Evolutionary conservation across 495 filamentous ascomycete species (phyloP), one percentile per base, ranked within the genome.

Genomic region (Penicillium odoratum): DNA sequence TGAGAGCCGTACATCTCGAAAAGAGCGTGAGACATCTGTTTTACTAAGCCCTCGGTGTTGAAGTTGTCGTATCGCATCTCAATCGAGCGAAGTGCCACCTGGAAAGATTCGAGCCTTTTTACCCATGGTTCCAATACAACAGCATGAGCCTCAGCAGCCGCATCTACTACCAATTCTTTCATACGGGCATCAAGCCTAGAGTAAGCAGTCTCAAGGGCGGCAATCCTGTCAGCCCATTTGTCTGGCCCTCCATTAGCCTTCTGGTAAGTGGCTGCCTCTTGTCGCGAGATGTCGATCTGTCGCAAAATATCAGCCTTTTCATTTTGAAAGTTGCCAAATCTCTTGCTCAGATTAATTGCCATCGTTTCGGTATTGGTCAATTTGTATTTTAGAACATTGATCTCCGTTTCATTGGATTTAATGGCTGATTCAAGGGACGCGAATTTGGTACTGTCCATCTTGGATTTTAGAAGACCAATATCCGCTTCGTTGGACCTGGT

Each of bases 61-160:
- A 78, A 63, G 48, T 59, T 71, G 46, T 62, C 67, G 44, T 73
- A 78, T 30, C 77, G 68, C 3, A 29, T 38, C 60, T 78, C 76
- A 29, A 79, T 52, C 7, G 76, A 79, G 33, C 67, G 66, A n/a
- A 77, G 38, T 9, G 55, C 46, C 4, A 48, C 46, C 28, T 48
- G 7, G 7, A 74, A 26, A 26, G 50, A 63, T 13, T 65, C 59
- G 15, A 33, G 29, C 9, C 5, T 13, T 13, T 21, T 53, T 15
- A 33, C 3, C 43, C 7, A 21, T 40, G 29, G 48, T 10, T 46
- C 8, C 16, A 57, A 15, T 7, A 15, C 15, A 40, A 4, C n/a
- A 16, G 21, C 21, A 21, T 21, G 21, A 21, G 21, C 21, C 21
- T 21, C 21, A 21, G 21, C 15, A 40, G 38, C 38, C 13, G 13